Conservation (phyloP, 805 yeast genomes). For the Metschnikowia amazonensis region DNA sequence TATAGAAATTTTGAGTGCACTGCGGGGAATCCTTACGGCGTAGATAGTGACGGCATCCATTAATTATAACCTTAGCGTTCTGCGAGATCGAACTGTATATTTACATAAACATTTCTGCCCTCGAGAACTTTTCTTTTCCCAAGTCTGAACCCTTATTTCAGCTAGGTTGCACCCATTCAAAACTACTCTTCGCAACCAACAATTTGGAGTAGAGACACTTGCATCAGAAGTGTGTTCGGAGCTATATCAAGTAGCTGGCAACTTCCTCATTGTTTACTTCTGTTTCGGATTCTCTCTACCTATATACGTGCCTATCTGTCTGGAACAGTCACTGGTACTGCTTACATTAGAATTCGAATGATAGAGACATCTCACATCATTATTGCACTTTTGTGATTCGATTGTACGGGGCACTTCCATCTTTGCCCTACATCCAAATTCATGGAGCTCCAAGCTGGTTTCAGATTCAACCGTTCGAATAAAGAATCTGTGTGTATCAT, state of each 20-base stretch:
- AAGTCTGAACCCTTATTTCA: neutral
- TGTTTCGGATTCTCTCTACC: neutral
- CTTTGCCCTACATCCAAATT: neutral
- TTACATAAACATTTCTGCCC: neutral
- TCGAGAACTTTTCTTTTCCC: neutral
- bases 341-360: neutral
- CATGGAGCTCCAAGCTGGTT: neutral
- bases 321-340: neutral
- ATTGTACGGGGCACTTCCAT: neutral
- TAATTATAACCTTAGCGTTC: neutral
- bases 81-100: neutral
- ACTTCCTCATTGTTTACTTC: neutral
- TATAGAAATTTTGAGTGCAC: constrained; percentile 5
- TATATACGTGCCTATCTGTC: neutral
- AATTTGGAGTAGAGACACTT: neutral
- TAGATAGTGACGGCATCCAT: neutral
- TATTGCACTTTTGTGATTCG: neutral
- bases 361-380: neutral
- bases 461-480: neutral
- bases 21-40: constrained; percentile 3
- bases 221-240: neutral
- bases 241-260: neutral
- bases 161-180: neutral
- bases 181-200: neutral
- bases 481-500: neutral